Evolutionary conservation across 2,329 filamentous ascomycete genomes (phyloP), one percentile per base, ranked within the genome.

Genomic region (Eutypa lata): DNA sequence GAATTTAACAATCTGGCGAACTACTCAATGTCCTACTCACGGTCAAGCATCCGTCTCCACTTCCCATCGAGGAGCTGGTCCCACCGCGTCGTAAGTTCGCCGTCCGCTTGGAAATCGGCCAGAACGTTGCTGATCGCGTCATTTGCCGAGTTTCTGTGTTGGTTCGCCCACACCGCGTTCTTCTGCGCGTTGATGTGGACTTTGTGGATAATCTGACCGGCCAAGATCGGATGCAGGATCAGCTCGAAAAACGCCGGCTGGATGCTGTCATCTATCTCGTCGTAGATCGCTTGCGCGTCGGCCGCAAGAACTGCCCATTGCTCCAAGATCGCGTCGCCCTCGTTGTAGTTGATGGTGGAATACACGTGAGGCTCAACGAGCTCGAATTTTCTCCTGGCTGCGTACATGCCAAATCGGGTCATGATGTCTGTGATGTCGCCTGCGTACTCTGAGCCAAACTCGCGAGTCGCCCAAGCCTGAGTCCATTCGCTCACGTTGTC

Each of bases 191-290:
- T 72, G 40, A 81, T 75, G 57, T 77, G 73, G 26, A 80, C 77
- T 47, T 81, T 73, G 52, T 82, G 74, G 42, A 82, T 75, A 46
- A 78, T 80, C 18, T 78, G 74, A 16, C 79, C 82, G 14, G 81
- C 82, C 19, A 80, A 73, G 18, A 81, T 76, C 2, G 83, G 82
- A 54, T 87, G 82, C 8, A 84, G 69, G 19, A 86, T 72, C 64
- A 83, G 77, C 61, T 87, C 76, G 62, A 84, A 87, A 65, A 82
- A 89, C 2, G 86, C 77, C 0, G 84, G 72, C 60, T 81, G 76
- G 11, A 75, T 67, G 2, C 70, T 73, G 6, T 71, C 67, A 5
- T 77, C 72, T 7, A 89, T 70, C 43, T 71, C 67, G 53, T 82
- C 74, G 56, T 86, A 82, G 3, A 88, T 69, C 1, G 68, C 69